Conservation (phyloP, 1,139 yeast genomes). For the Protomyces gravidus region DNA sequence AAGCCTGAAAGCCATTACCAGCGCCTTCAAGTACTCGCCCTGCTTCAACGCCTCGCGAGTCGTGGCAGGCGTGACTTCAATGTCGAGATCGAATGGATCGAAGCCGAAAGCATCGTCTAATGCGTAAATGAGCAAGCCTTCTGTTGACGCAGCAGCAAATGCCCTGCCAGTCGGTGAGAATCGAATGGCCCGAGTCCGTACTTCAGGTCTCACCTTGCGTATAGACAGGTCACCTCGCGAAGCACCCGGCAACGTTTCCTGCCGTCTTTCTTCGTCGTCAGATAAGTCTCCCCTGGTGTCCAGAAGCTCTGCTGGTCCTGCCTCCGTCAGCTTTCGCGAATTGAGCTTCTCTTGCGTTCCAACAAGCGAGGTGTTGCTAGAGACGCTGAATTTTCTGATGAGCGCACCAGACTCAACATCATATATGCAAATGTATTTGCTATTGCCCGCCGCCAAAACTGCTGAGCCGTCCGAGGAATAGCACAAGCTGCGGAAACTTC, state of each 20-base stretch:
- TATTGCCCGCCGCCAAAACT: slow-evolving; percentile 87
- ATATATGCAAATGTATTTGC: slow-evolving; percentile 83
- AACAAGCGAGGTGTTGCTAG: slow-evolving; percentile 82
- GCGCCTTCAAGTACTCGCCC: slow-evolving; percentile 57
- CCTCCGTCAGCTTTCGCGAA: slow-evolving; percentile 78
- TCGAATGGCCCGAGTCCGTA: slow-evolving; percentile 67
- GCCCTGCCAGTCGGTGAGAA: slow-evolving; percentile 90
- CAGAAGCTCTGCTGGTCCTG: slow-evolving; percentile 75
- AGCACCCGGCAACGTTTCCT: slow-evolving; percentile 79
- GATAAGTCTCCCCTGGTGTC: slow-evolving; percentile 83
- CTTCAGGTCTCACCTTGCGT: slow-evolving; percentile 71
- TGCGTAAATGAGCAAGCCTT: slow-evolving; percentile 79
- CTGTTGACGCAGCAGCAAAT: slow-evolving; percentile 94
- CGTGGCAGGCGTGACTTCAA: slow-evolving; percentile 82
- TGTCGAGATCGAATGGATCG: slow-evolving; percentile 92
- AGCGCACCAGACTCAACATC: slow-evolving; percentile 85
- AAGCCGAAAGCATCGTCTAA: slow-evolving; percentile 70
- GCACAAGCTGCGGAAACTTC: slow-evolving; percentile 71
- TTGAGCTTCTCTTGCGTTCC: slow-evolving; percentile 81
- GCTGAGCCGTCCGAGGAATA: slow-evolving; percentile 88
- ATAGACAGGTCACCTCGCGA: slow-evolving; percentile 80
- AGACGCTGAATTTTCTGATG: slow-evolving; percentile 72
- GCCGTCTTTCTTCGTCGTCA: slow-evolving; percentile 78
- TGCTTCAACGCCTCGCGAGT: slow-evolving; percentile 52
- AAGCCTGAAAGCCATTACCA: slow-evolving; percentile 89